Percentiles rank a stretch among this genome's conserved stretches.
phyloP scores from a whole-genome alignment of 2,329 filamentous ascomycete species.

The Arachnomyces sp. region DNA sequence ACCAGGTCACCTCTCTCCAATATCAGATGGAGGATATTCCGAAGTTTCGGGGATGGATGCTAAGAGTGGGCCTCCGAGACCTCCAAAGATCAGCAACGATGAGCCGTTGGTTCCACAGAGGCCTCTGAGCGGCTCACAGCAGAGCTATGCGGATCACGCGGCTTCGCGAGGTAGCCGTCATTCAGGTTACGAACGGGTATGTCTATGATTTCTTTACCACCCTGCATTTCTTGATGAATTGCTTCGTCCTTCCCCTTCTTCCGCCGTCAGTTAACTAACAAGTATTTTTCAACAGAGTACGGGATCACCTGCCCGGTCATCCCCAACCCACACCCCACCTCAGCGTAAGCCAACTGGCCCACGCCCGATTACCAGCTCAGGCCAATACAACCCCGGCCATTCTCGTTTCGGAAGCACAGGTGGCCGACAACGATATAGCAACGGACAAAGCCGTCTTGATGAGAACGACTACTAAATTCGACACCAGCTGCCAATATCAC shows the following conservation, averaged over 20 bases:
- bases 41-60: constrained; percentile 29
- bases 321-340: constrained; percentile 24
- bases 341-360: constrained; percentile 42
- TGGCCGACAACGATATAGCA: constrained; percentile 21
- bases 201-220: constrained; percentile 6
- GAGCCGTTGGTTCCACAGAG: constrained; percentile 52
- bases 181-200: constrained; percentile 21
- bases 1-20: constrained; percentile 36
- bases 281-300: constrained; percentile 11
- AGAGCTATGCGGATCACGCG: constrained; percentile 34
- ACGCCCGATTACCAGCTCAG: constrained; percentile 35
- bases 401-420: constrained; percentile 15
- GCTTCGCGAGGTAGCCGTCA: constrained; percentile 26
- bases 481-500: constrained; percentile 16
- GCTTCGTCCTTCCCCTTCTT: neutral
- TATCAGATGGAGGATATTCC: constrained; percentile 42
- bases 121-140: constrained; percentile 33
- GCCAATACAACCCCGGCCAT: constrained; percentile 17
- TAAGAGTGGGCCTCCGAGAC: constrained; percentile 39
- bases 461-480: constrained; percentile 29
- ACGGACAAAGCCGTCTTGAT: constrained; percentile 28
- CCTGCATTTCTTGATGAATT: neutral
- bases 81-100: constrained; percentile 49
- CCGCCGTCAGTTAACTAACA: constrained; percentile 5
- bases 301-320: constrained; percentile 21